Percentiles rank a stretch among this genome's conserved stretches.
These are phyloP conservation scores for Lodderomyces orthopsilosis DNA, from an alignment of 1,139 yeast species.

Conservation along the genomic window DNA sequence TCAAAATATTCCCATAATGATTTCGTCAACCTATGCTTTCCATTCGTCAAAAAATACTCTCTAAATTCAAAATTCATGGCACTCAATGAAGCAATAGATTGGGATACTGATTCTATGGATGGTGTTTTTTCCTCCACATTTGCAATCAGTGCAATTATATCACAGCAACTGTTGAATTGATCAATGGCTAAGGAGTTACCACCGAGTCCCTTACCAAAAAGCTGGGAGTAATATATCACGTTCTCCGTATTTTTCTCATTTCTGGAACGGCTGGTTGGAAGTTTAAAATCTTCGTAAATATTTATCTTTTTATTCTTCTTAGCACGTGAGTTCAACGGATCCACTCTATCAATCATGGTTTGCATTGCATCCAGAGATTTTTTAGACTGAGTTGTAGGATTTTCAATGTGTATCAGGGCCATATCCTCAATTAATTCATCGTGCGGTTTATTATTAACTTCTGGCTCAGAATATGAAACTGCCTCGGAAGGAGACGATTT, in stretches of 20 bases:
- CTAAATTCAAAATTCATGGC: constrained; percentile 23
- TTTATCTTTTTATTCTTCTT: constrained; percentile 33
- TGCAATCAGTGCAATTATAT: constrained; percentile 5
- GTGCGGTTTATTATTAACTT: not conserved
- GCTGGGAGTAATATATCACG: constrained; percentile 13
- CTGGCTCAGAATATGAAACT: not conserved
- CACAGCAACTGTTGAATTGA: constrained; percentile 11
- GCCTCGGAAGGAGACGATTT: not conserved
- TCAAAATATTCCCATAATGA: constrained; percentile 19
- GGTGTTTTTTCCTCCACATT: constrained; percentile 1
- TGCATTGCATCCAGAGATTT: constrained; percentile 20
- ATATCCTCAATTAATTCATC: not conserved
- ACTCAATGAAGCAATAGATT: constrained; percentile 10
- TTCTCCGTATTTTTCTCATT: constrained; percentile 31
- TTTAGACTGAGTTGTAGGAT: not conserved
- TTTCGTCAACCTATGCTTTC: constrained; percentile 23
- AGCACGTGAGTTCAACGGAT: constrained; percentile 39
- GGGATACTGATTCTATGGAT: constrained; percentile 6
- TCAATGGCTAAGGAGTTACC: constrained; percentile 4
- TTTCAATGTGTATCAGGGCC: not conserved
- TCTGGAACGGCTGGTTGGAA: constrained; percentile 20
- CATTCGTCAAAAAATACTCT: constrained; percentile 24
- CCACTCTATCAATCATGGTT: constrained; percentile 38
- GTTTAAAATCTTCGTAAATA: constrained; percentile 36
- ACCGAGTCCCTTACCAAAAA: not conserved